A percentile compares a stretch with the other conserved stretches of the same genome.
Conservation (phyloP, 805 yeast species). For the Suhomyces pyralidae region DNA sequence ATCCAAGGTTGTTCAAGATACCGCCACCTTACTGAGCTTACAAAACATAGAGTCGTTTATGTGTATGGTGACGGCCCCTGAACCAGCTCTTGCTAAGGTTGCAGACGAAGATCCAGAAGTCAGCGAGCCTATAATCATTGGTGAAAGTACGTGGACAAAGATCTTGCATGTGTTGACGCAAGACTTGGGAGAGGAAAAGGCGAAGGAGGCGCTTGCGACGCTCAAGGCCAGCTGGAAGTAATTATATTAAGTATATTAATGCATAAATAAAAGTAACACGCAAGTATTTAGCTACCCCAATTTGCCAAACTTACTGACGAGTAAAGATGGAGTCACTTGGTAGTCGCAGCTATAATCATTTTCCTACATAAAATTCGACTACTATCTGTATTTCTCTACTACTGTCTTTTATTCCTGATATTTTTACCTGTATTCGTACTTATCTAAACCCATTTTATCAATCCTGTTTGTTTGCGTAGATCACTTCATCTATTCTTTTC, state of each 20-base stretch:
- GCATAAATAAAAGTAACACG: background rate
- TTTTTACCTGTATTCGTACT: background rate
- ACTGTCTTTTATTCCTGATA: background rate
- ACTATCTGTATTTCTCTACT: background rate
- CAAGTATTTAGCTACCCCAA: no score
- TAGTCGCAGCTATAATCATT: background rate
- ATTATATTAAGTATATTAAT: background rate
- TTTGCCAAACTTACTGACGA: no score
- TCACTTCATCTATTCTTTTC: no score
- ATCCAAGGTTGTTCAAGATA: constrained; percentile 61
- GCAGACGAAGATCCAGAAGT: constrained; percentile 9
- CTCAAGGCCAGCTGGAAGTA: constrained; percentile 7
- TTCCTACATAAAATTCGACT: no score
- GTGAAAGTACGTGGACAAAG: constrained; percentile 18
- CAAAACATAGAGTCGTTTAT: constrained; percentile 3
- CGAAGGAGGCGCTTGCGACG: constrained; percentile 13
- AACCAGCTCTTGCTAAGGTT: background rate
- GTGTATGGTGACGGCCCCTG: constrained; percentile 1
- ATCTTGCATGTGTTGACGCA: constrained; percentile 15
- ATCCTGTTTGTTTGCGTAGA: no score
- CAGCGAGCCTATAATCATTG: constrained; percentile 6
- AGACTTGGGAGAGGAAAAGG: constrained; percentile 19
- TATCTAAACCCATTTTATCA: background rate
- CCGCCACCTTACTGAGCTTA: constrained; percentile 33
- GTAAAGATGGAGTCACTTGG: no score